Conservation (phyloP, 257 asterid species). For the Voacanga thouarsii region DNA sequence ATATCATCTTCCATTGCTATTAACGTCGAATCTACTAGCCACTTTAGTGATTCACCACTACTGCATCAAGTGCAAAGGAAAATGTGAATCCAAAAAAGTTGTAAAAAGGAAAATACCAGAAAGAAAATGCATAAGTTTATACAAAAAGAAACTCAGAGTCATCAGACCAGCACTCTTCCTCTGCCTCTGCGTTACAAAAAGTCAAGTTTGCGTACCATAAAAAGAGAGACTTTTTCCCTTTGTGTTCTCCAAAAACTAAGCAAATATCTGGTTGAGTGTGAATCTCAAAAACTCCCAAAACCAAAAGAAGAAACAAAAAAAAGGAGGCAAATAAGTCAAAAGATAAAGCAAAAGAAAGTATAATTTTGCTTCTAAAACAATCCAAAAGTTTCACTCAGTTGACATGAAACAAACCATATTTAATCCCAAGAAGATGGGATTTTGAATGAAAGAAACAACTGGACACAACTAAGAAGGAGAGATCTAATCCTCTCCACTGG, state of each 20-base stretch:
- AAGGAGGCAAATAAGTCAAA: not conserved
- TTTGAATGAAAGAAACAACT: not conserved
- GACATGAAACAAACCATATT: not conserved
- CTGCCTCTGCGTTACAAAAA: not conserved
- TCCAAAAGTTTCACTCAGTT: not conserved
- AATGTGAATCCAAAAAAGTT: not conserved
- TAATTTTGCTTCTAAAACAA: not conserved
- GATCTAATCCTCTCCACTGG: constrained; percentile 6
- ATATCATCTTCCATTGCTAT: constrained; percentile 36
- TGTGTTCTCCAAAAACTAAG: constrained; percentile 17
- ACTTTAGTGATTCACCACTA: not conserved
- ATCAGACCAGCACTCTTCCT: not conserved
- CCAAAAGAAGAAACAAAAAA: not conserved
- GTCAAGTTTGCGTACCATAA: constrained; percentile 10
- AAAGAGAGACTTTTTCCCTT: not conserved
- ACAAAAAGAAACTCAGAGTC: not conserved
- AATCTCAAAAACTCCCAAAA: constrained; percentile 1
- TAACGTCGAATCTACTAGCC: constrained; percentile 2
- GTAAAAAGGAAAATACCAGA: not conserved
- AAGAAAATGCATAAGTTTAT: constrained; percentile 1
- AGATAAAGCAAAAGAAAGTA: constrained; percentile 1
- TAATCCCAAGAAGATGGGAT: not conserved
- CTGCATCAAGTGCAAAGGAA: constrained; percentile 20
- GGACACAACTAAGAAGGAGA: not conserved
- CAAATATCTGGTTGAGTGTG: constrained; percentile 12